Evolutionary conservation across 176 grass and related monocot genomes (phyloP).

Genomic region (Saccharum officinarum): DNA sequence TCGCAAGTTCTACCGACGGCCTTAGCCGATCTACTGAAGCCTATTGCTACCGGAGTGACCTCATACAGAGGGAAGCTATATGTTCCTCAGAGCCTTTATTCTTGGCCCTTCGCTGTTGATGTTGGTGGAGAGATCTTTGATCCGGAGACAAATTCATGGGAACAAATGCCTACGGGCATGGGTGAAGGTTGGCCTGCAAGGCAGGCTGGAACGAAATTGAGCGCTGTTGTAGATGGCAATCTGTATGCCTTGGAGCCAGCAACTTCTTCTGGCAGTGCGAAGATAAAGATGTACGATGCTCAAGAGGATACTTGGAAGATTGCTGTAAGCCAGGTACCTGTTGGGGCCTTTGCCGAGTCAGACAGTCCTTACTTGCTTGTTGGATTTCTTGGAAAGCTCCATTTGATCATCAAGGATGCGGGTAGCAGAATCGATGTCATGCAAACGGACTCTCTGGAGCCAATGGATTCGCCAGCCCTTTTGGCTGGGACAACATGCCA

Average conservation of each 20-base stretch:
- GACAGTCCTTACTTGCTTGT: constrained; percentile 63
- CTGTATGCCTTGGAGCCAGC: constrained; percentile 79
- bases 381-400: constrained; percentile 67
- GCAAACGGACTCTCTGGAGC: constrained; percentile 38
- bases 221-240: constrained; percentile 54
- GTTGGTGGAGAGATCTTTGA: constrained; percentile 79
- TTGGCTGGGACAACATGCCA: constrained; percentile 24
- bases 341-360: constrained; percentile 43
- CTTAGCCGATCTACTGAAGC: constrained; percentile 68
- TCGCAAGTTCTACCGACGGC: constrained; percentile 47
- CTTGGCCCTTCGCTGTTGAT: constrained; percentile 79
- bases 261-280: constrained; percentile 49
- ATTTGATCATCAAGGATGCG: constrained; percentile 57
- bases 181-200: constrained; percentile 80
- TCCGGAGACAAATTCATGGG: constrained; percentile 60
- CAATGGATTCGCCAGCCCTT: constrained; percentile 5
- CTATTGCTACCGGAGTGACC: constrained; percentile 63
- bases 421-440: constrained; percentile 48
- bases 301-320: constrained; percentile 74
- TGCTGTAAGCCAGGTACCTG: constrained; percentile 47
- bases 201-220: constrained; percentile 73
- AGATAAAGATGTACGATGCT: constrained; percentile 81
- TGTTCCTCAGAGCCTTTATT: constrained; percentile 85
- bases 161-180: constrained; percentile 74
- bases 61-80: constrained; percentile 65